Base-by-base conservation (phyloP, 208 protist species). In the Phytomonas francai region DNA sequence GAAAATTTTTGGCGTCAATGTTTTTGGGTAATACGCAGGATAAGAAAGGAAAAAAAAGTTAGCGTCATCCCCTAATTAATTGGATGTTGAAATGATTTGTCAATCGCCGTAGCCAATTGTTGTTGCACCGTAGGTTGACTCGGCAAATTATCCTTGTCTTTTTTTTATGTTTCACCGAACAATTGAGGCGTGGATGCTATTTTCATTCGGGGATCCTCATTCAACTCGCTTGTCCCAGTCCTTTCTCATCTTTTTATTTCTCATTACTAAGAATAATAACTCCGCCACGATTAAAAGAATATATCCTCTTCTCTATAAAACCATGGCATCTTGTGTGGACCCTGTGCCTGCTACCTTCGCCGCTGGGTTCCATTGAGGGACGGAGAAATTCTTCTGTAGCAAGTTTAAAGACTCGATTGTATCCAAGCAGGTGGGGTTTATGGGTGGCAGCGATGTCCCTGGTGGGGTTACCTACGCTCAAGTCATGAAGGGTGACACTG, bases 351-450 rank as follows among this genome's bases (percentile, higher is more conserved):
- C 88, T 9, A 95, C 92, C 22, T 92, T 97, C 68, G 92, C 89
- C 12, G 90, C 87, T 32, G 92, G 92, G 3, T 97, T 89, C 78
- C 97, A 97, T 78, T 98, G 95, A 94, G 91, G 93, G 25, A 94
- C 89, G 2, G 94, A 98, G 78, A 85, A 92, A 68, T 94, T 89
- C 66, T 97, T 97, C 68, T 58, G 87, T 16, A 88, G 85, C 56
- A 85, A 91, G 59, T 97, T 92, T 72, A 85, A 83, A 65, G 83
- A 84, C 34, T 86, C 73, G 27, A 83, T 97, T 25, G n/a, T 87
- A 25, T 68, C 78, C 0, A 81, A 93, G 63, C 42, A 84, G 34
- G 91, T 97, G 2, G 94, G 97, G 5, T 98, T 95, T 72, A 95
- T 93, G 79, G 91, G 89, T 12, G 19, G 7, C 49, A 58, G 56